These are phyloP conservation scores for Fusarium sublunatum DNA, from an alignment of 2,329 filamentous ascomycete species.

Conservation along the genomic window DNA sequence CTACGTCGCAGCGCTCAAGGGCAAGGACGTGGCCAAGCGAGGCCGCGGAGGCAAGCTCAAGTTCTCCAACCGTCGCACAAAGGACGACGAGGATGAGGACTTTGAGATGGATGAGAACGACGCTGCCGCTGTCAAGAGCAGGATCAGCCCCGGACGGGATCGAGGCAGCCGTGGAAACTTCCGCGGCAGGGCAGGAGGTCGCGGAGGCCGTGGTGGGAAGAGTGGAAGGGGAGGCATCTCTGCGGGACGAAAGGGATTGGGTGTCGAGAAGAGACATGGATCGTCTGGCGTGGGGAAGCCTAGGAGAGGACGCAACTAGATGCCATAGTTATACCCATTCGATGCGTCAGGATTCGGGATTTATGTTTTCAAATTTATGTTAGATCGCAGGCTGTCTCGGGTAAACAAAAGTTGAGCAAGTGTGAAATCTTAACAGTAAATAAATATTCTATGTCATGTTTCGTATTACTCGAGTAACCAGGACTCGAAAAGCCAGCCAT, in stretches of 20 bases:
- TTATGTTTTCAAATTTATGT: constrained; percentile 36
- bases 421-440: constrained; percentile 4
- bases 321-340: constrained; percentile 47
- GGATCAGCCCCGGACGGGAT: constrained; percentile 55
- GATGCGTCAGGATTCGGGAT: constrained; percentile 43
- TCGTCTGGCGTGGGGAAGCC: constrained; percentile 58
- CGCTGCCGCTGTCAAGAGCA: constrained; percentile 64
- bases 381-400: constrained; percentile 34
- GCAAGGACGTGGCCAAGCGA: constrained; percentile 72
- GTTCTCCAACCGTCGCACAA: constrained; percentile 72
- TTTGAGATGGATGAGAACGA: constrained; percentile 66
- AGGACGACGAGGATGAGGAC: constrained; percentile 60
- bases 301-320: constrained; percentile 49
- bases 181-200: constrained; percentile 49
- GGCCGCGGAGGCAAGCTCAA: constrained; percentile 76
- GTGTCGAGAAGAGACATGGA: constrained; percentile 61
- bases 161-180: constrained; percentile 52
- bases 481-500: neutral
- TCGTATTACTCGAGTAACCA: neutral
- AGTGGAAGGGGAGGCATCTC: constrained; percentile 62
- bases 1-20: constrained; percentile 76
- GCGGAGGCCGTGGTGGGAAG: constrained; percentile 49
- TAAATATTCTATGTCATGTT: constrained; percentile 1
- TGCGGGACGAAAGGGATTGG: constrained; percentile 61
- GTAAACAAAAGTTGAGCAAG: constrained; percentile 36